A percentile compares a stretch with the other conserved stretches of the same genome.
Conservation (phyloP, 2,329 filamentous ascomycete species). For the Triangularia setosa region DNA sequence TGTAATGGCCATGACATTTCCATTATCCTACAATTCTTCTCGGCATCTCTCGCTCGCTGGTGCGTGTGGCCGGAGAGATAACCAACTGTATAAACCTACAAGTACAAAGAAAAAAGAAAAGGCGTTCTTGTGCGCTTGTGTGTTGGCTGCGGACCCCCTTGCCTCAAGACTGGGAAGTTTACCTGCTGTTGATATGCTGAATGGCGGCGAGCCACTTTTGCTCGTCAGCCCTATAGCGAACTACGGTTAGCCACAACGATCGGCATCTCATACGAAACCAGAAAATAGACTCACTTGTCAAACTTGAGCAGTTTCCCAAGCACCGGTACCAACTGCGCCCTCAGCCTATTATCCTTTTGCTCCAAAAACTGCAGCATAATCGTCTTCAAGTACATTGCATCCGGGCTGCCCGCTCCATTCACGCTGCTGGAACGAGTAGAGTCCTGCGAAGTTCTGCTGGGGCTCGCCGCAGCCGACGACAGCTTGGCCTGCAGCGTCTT, state of each 20-base stretch:
- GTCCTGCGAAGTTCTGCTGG: conserved; percentile 42
- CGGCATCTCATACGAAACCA: no score
- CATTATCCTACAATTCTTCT: neutral
- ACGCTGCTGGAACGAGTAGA: conserved; percentile 39
- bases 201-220: conserved; percentile 83
- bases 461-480: conserved; percentile 30
- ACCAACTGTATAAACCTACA: neutral
- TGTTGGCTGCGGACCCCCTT: neutral
- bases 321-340: conserved; percentile 73
- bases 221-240: conserved; percentile 55
- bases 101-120: neutral
- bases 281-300: conserved; percentile 58
- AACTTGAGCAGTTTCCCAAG: conserved; percentile 72
- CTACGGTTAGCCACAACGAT: neutral
- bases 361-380: conserved; percentile 78
- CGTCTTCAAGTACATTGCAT: conserved; percentile 71
- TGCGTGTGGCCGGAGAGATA: neutral
- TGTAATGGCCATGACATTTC: neutral
- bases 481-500: conserved; percentile 50
- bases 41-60: neutral
- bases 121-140: neutral
- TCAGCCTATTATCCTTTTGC: conserved; percentile 72
- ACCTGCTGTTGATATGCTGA: conserved; percentile 43
- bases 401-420: conserved; percentile 33
- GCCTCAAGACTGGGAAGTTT: neutral